Evolutionary conservation across 2,329 filamentous ascomycete genomes (phyloP), one percentile per base, ranked within the genome.

Genomic region (Fusarium staphyleae): DNA sequence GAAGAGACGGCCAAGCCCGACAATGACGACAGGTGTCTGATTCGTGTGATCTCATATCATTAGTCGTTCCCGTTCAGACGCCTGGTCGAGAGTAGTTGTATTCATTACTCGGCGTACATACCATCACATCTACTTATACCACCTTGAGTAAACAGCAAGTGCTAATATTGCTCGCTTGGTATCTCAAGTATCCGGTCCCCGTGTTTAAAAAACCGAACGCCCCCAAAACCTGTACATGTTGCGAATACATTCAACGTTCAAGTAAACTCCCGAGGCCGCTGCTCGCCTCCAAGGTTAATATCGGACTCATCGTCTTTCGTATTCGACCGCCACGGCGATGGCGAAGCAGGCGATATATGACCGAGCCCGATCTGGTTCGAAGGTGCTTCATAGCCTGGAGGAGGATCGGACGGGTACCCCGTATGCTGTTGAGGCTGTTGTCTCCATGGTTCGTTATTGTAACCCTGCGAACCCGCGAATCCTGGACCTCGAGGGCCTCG

Each of bases 251-350:
- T 62, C 48, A 32, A 11, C 15, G 29, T 28, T 62, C 48, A 73
- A 26, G 65, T 65, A 50, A 74, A 72, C 51, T 74, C 72, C 39
- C 70, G 65, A 6, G 71, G 72, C 30, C 65, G 65, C 43, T 72
- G 70, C 36, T 63, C 62, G 35, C 59, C 63, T 5, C 69, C 67
- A n/a, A 73, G 43, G 14, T 71, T 61, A 19, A 71, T 54, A 43
- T 72, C 69, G 5, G 68, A 62, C 11, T 73, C 72, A 36, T 72
- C 63, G 26, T 69, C 62, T 40, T 70, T 69, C 9, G 47, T 49
- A 9, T 63, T 57, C 18, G 57, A 54, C 15, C 62, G 67, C 52
- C 70, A 70, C 2, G 71, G 66, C 4, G 67, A 63, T 12, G 48
- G 48, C 18, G 52, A 28, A n/a, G 54, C 55, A 18, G 72, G 63